Evolutionary conservation across 306 rosid genomes (phyloP).

Genomic region (Canavalia ensiformis): DNA sequence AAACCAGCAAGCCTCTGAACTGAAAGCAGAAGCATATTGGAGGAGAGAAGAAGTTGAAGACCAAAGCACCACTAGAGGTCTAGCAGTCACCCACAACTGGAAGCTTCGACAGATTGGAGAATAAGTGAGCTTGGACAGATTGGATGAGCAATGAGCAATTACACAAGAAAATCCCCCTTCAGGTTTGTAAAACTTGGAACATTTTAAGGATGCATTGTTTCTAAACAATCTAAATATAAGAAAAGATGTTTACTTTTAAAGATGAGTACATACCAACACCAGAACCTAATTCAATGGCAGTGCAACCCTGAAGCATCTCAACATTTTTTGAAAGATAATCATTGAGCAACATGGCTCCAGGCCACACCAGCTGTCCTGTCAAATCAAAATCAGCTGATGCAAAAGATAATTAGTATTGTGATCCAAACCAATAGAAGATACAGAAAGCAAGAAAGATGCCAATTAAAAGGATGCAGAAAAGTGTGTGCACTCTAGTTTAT

Average conservation of each 20-base stretch:
- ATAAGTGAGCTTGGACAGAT: not conserved
- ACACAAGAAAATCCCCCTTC: slow-evolving; percentile 12
- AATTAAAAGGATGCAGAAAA: slow-evolving; percentile 11
- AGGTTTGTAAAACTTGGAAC: slow-evolving; percentile 5
- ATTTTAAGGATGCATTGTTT: slow-evolving; percentile 12
- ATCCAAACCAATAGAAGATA: slow-evolving; percentile 30
- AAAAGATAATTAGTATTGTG: slow-evolving; percentile 49
- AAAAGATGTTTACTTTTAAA: slow-evolving; percentile 33
- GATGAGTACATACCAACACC: slow-evolving; percentile 81
- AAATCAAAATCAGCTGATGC: slow-evolving; percentile 93
- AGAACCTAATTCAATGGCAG: slow-evolving; percentile 86
- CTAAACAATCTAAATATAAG: slow-evolving; percentile 15
- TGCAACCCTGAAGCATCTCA: slow-evolving; percentile 70
- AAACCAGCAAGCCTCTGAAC: slow-evolving; percentile 17
- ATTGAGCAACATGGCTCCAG: slow-evolving; percentile 91
- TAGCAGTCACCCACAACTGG: not conserved
- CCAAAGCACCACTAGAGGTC: slow-evolving; percentile 7
- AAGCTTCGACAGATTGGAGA: not conserved
- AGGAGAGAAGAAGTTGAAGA: slow-evolving; percentile 12
- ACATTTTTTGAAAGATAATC: slow-evolving; percentile 78
- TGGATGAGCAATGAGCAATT: not conserved
- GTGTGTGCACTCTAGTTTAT: not conserved
- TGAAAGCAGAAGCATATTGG: not conserved
- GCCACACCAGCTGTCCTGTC: slow-evolving; percentile 98
- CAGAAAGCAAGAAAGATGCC: slow-evolving; percentile 1